phyloP scores from a whole-genome alignment of 768 basidiomycete species.

The Russula sp. region DNA sequence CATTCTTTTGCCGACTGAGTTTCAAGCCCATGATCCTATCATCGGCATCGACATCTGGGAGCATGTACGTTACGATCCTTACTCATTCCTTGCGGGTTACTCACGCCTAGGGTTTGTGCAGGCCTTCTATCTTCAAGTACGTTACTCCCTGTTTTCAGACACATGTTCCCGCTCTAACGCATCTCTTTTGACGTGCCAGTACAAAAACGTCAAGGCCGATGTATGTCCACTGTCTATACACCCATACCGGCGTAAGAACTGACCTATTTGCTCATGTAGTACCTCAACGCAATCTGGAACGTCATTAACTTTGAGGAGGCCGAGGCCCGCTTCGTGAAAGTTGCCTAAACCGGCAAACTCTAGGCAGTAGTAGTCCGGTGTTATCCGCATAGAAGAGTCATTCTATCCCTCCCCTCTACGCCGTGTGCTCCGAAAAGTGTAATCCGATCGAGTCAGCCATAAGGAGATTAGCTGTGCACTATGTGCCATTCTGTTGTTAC shows the following conservation, averaged over 20 bases:
- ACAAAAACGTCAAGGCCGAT: conserved; percentile 90
- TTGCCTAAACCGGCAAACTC: conserved; percentile 23
- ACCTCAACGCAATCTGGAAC: conserved; percentile 92
- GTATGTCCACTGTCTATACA: conserved; percentile 43
- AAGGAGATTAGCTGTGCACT: background rate
- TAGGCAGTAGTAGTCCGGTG: background rate
- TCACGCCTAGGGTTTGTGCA: conserved; percentile 35
- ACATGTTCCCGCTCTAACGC: background rate
- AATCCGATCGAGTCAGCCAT: background rate
- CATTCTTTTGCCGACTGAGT: conserved; percentile 2
- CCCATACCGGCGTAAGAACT: background rate
- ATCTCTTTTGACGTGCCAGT: conserved; percentile 37
- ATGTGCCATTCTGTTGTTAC: background rate
- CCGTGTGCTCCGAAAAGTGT: background rate
- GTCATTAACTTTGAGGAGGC: conserved; percentile 97
- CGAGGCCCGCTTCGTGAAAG: conserved; percentile 48
- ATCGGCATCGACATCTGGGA: conserved; percentile 98
- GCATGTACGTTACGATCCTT: conserved; percentile 41
- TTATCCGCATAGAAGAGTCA: background rate
- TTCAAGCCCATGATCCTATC: conserved; percentile 74
- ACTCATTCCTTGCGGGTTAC: conserved; percentile 43
- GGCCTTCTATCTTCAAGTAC: conserved; percentile 21
- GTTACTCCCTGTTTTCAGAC: background rate
- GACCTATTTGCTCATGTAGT: conserved; percentile 41
- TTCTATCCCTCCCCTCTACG: background rate